Percentiles rank a stretch among this genome's conserved stretches.
These are phyloP conservation scores for Fusarium sp. DNA, from an alignment of 2,329 filamentous ascomycete genomes.

Conservation along the genomic window DNA sequence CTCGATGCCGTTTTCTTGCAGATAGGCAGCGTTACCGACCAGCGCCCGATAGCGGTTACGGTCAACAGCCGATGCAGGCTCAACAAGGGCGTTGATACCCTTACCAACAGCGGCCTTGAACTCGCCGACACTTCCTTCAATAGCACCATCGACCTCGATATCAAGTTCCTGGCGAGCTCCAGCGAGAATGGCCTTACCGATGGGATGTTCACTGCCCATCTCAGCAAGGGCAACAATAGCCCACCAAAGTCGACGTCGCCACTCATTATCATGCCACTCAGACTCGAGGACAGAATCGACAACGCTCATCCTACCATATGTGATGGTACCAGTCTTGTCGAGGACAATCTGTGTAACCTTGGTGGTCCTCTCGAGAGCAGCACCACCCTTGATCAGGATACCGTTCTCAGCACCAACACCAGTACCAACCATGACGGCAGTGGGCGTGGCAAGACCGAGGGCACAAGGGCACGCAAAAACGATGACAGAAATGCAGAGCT, in stretches of 20 bases:
- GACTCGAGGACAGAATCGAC: slow-evolving; percentile 75
- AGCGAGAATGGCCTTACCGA: slow-evolving; percentile 86
- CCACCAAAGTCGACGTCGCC: slow-evolving; percentile 88
- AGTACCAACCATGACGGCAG: slow-evolving; percentile 99
- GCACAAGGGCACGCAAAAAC: slow-evolving; percentile 98
- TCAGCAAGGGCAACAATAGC: slow-evolving; percentile 94
- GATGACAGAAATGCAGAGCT: slow-evolving; percentile 98
- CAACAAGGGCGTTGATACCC: slow-evolving; percentile 84
- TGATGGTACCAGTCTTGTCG: slow-evolving; percentile 96
- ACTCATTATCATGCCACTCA: slow-evolving; percentile 76
- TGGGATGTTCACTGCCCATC: slow-evolving; percentile 94
- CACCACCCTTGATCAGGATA: slow-evolving; percentile 97
- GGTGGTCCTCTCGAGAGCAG: slow-evolving; percentile 88
- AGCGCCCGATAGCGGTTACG: slow-evolving; percentile 81
- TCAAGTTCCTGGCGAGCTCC: slow-evolving; percentile 82
- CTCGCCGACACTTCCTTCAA: slow-evolving; percentile 87
- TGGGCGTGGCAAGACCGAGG: slow-evolving; percentile 94
- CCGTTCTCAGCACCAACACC: slow-evolving; percentile 95
- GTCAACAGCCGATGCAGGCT: slow-evolving; percentile 77
- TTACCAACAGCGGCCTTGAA: slow-evolving; percentile 87
- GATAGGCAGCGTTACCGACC: slow-evolving; percentile 83
- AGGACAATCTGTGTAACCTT: slow-evolving; percentile 91
- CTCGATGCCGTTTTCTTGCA: slow-evolving; percentile 75
- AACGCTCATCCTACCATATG: slow-evolving; percentile 94
- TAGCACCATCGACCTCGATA: slow-evolving; percentile 75